Base-by-base conservation (phyloP, 352 stramenopile species). In the Pythium pectinolyticum region DNA sequence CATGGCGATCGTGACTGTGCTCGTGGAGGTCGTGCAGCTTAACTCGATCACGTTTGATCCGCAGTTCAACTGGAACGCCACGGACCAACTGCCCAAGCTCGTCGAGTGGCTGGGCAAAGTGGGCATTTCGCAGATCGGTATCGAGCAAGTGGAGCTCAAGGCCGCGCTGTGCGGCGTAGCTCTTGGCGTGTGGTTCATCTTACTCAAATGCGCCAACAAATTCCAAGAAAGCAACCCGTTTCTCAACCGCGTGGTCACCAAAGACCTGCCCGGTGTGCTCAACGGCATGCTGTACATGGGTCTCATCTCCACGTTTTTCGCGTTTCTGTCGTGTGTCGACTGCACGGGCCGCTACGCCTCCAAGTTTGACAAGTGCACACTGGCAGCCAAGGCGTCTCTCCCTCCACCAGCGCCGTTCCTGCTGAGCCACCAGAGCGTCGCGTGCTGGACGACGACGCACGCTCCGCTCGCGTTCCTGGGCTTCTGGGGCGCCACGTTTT, bases 151-250 rank as follows among this genome's bases (percentile, higher is more conserved):
- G 15, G 63, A 78, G 31, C 53, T 80, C 35, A 82, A 82, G 59
- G 73, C 65, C 11, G 30, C 65, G 17, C n/a, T 77, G n/a, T 75
- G 60, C 39, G 56, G 68, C 0, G 5, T 67, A 2, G 46, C 67
- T 34, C 54, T 89, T 15, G 2, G 70, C 10, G 27, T 66, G 9
- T 89, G 75, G 72, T 72, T 84, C 39, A n/a, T 87, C 20, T 54
- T 85, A 51, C 57, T 89, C 57, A 89, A 89, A 63, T 82, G 77
- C n/a, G 73, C 77, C 17, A 89, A 89, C 73, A 84, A 84, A 46
- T 89, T 89, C 61, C 80, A 80, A 50, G 77, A 89, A 31, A 84
- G 64, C 30, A 86, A 72, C 35, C 67, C 67, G 5, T 46, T 78
- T 24, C 58, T 89, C 14, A 82, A 89, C 64, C 72, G 69, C 0